phyloP scores from a whole-genome alignment of 1,284 basidiomycete species.

The Ustilago hordei region DNA sequence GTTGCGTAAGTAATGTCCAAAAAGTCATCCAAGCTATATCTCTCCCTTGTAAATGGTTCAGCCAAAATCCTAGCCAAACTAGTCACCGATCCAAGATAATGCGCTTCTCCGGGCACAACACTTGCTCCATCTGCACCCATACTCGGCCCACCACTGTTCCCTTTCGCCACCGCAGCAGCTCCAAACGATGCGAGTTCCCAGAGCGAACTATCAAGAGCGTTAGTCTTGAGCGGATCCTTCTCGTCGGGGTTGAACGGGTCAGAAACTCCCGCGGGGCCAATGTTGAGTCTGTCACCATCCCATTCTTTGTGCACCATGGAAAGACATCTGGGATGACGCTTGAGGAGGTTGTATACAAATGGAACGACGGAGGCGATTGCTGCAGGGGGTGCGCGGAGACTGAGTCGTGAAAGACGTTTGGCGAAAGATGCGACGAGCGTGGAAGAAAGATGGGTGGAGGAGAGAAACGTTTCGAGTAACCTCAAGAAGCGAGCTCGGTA shows the following conservation, averaged over 20 bases:
- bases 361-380: conserved; percentile 91
- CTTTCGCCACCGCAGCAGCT: conserved; percentile 38
- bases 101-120: conserved; percentile 71
- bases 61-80: conserved; percentile 86
- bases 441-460: conserved; percentile 90
- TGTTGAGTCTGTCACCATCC: conserved; percentile 60
- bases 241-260: conserved; percentile 77
- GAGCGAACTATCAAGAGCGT: conserved; percentile 85
- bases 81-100: conserved; percentile 86
- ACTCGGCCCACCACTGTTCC: conserved; percentile 24
- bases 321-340: conserved; percentile 91
- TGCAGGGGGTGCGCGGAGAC: conserved; percentile 86
- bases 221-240: conserved; percentile 80
- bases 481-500: conserved; percentile 95
- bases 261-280: conserved; percentile 55
- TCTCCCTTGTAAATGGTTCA: conserved; percentile 91
- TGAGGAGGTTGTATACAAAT: conserved; percentile 94
- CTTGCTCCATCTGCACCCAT: conserved; percentile 31
- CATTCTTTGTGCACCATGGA: conserved; percentile 81
- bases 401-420: conserved; percentile 87
- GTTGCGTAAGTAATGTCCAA: conserved; percentile 94
- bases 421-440: conserved; percentile 91
- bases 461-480: conserved; percentile 87
- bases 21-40: conserved; percentile 93
- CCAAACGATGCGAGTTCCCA: conserved; percentile 89